Conservation (phyloP, 176 grass and related monocot genomes). For the Musa schizocarpa region DNA sequence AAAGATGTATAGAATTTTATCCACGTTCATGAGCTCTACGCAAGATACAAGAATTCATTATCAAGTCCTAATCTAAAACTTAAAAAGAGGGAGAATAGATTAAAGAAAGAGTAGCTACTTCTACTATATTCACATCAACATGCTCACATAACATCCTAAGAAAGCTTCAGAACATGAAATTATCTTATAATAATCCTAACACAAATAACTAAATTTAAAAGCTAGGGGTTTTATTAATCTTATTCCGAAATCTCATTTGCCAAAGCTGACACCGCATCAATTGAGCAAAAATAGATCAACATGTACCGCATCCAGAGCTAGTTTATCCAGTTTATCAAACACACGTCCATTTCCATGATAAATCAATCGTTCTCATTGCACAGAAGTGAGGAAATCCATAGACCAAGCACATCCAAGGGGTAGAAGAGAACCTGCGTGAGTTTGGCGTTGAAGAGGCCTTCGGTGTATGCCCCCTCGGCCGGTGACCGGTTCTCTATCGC, state of each 20-base stretch:
- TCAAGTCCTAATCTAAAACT: not conserved
- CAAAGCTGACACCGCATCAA: no score
- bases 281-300: no score
- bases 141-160: no score
- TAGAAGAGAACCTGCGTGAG: constrained; percentile 62
- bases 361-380: not conserved
- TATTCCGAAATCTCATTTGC: no score
- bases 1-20: constrained; percentile 10
- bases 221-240: no score
- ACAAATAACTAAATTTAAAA: no score
- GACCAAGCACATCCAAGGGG: not conserved
- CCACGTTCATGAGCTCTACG: not conserved
- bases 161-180: no score
- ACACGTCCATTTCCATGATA: not conserved
- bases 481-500: constrained; percentile 92
- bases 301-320: no score
- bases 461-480: constrained; percentile 85
- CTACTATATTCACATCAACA: no score
- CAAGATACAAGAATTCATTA: not conserved
- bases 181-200: no score
- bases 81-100: not conserved
- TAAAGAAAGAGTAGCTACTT: no score
- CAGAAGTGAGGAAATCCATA: not conserved
- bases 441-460: constrained; percentile 96
- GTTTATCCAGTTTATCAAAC: no score